Evolutionary conservation across 2,329 filamentous ascomycete genomes (phyloP).

Genomic region (Penicillium sp.): DNA sequence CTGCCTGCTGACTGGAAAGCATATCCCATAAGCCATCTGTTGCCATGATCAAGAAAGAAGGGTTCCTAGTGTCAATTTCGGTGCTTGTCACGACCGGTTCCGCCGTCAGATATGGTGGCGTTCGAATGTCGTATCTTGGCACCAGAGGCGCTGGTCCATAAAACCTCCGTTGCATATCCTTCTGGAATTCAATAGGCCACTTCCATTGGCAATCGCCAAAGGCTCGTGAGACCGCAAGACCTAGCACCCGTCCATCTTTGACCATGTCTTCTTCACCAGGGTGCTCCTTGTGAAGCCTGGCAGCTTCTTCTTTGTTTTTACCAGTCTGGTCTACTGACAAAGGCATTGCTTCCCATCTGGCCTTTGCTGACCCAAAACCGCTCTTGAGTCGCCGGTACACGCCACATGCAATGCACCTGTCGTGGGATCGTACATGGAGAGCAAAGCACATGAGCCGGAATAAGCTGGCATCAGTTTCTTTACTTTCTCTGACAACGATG

Average conservation of each 20-base stretch:
- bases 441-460: constrained; percentile 60
- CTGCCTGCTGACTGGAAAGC: constrained; percentile 56
- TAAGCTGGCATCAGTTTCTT: constrained; percentile 31
- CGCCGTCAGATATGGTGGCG: constrained; percentile 66
- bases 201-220: constrained; percentile 70
- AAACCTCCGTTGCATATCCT: constrained; percentile 32
- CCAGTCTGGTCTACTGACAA: constrained; percentile 66
- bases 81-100: constrained; percentile 61
- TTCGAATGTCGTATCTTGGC: constrained; percentile 37
- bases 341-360: constrained; percentile 51
- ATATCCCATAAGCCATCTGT: constrained; percentile 65
- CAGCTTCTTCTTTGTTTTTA: constrained; percentile 57
- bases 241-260: constrained; percentile 58
- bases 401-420: constrained; percentile 58
- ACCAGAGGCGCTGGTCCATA: constrained; percentile 44
- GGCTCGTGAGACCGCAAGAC: constrained; percentile 59
- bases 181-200: constrained; percentile 53
- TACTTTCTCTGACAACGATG: constrained; percentile 21
- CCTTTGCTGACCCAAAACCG: constrained; percentile 53
- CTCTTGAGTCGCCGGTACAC: constrained; percentile 64
- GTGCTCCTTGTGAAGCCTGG: constrained; percentile 55
- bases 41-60: constrained; percentile 62
- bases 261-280: constrained; percentile 60
- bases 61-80: constrained; percentile 45
- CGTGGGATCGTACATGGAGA: constrained; percentile 58